Evolutionary conservation across 257 asterid species (phyloP).

Genomic region (Solanum habrochaites): DNA sequence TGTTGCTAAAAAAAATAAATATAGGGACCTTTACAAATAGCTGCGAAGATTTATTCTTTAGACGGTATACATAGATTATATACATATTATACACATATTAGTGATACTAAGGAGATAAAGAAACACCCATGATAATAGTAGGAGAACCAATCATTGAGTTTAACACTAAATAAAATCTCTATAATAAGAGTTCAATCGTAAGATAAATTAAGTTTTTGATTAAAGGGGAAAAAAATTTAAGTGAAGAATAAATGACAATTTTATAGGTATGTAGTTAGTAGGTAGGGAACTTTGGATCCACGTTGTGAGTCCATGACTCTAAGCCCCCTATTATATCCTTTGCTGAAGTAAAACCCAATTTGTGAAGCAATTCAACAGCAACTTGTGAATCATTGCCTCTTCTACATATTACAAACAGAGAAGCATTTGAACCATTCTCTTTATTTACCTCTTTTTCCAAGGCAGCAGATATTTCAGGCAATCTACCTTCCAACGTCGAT

Average conservation of each 20-base stretch:
- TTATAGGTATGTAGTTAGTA: constrained; percentile 18
- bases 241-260: neutral
- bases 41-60: no score
- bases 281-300: constrained; percentile 54
- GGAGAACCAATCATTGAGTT: neutral
- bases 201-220: neutral
- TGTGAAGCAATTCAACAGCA: constrained; percentile 72
- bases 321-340: constrained; percentile 72
- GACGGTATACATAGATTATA: neutral
- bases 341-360: constrained; percentile 27
- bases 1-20: neutral
- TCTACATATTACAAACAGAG: constrained; percentile 71
- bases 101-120: neutral
- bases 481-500: constrained; percentile 26
- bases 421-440: constrained; percentile 13
- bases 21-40: neutral
- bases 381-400: constrained; percentile 94
- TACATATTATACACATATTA: neutral
- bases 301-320: constrained; percentile 58
- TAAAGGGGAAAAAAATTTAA: neutral
- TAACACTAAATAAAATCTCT: neutral
- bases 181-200: neutral
- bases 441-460: constrained; percentile 17
- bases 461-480: constrained; percentile 50
- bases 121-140: neutral